Evolutionary conservation across 345 rosid genomes (phyloP).

Genomic region (Barbarea vulgaris): DNA sequence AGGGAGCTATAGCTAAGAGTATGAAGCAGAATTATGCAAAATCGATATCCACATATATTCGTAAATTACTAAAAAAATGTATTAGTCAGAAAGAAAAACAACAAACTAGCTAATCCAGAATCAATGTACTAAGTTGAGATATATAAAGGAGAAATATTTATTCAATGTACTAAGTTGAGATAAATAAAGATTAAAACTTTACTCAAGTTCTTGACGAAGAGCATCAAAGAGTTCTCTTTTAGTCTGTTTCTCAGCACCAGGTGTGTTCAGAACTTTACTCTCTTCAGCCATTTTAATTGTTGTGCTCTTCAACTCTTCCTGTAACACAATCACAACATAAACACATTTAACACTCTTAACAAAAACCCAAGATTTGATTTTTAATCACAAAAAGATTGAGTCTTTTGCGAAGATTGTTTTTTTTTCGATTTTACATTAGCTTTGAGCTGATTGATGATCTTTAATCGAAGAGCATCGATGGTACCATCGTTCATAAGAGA

Average conservation of each 20-base stretch:
- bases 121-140: neutral
- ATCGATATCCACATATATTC: neutral
- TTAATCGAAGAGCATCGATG: slow-evolving; percentile 75
- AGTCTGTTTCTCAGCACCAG: slow-evolving; percentile 91
- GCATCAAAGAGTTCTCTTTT: slow-evolving; percentile 88
- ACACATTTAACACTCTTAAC: neutral
- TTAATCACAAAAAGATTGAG: neutral
- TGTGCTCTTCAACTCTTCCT: slow-evolving; percentile 84
- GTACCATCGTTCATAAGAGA: slow-evolving; percentile 91
- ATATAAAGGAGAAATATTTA: slow-evolving; percentile 20
- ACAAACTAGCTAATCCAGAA: neutral
- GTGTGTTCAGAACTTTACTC: slow-evolving; percentile 85
- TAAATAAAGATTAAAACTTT: slow-evolving; percentile 21
- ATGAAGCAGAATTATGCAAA: neutral
- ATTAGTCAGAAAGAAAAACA: neutral
- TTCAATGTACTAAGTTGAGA: slow-evolving; percentile 50
- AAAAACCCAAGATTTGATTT: neutral
- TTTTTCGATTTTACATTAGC: slow-evolving; percentile 56
- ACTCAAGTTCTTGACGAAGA: slow-evolving; percentile 90
- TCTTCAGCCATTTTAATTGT: slow-evolving; percentile 87
- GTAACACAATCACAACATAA: slow-evolving; percentile 16
- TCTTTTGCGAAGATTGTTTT: neutral
- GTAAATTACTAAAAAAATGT: neutral
- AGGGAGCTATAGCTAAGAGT: neutral
- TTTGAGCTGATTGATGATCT: slow-evolving; percentile 89